A percentile compares a stretch with the other conserved stretches of the same genome.
These are phyloP conservation scores for Ajuga chamaepitys DNA, from an alignment of 257 asterid species.

Conservation along the genomic window DNA sequence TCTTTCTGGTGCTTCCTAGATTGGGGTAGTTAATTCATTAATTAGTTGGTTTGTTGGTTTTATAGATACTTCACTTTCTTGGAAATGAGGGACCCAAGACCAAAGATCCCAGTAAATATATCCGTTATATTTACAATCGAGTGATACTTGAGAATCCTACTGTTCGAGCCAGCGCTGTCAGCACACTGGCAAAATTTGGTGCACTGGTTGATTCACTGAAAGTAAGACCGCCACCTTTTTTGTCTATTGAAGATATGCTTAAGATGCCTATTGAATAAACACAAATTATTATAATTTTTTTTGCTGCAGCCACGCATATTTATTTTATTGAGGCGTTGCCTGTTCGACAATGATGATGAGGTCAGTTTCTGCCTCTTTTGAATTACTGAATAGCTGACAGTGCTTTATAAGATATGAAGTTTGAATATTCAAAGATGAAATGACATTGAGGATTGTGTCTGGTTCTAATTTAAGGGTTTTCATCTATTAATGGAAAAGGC, in stretches of 20 bases:
- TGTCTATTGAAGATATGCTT: conserved; percentile 4
- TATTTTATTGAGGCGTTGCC: conserved; percentile 73
- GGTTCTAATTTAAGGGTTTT: not conserved
- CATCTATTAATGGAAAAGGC: not conserved
- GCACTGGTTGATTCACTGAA: conserved; percentile 80
- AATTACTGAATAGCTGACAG: not conserved
- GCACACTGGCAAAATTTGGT: conserved; percentile 91
- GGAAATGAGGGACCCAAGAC: conserved; percentile 98
- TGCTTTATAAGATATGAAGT: not conserved
- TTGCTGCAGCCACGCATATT: conserved; percentile 84
- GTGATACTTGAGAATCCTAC: conserved; percentile 94
- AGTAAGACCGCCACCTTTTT: conserved; percentile 35
- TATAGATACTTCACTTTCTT: conserved; percentile 86
- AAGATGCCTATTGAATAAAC: conserved; percentile 14
- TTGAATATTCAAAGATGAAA: not conserved
- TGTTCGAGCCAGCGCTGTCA: conserved; percentile 92
- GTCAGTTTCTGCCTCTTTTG: conserved; percentile 35
- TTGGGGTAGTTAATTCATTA: not conserved
- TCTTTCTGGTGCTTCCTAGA: conserved; percentile 6
- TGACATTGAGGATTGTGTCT: not conserved
- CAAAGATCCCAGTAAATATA: conserved; percentile 85
- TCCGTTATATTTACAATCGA: conserved; percentile 81
- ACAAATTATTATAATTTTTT: conserved; percentile 6
- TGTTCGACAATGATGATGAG: conserved; percentile 89
- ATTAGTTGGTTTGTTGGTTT: conserved; percentile 3